phyloP scores from a whole-genome alignment of 176 grass and related monocot genomes.

The Carex parvula region DNA sequence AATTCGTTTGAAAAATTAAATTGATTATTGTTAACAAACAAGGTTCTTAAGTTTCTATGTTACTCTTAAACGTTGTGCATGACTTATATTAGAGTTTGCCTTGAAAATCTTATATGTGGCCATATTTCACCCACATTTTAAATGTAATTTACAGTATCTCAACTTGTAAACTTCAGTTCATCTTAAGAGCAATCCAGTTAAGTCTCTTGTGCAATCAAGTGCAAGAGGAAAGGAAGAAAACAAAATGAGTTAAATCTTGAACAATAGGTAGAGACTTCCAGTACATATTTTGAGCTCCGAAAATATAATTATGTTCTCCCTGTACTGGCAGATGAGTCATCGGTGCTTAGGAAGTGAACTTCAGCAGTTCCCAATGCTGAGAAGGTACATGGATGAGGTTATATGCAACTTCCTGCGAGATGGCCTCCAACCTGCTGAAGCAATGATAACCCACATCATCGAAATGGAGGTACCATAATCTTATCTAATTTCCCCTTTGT shows the following conservation, averaged over 20 bases:
- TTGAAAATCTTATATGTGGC: not conserved
- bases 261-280: not conserved
- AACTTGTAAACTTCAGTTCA: not conserved
- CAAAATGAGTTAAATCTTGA: not conserved
- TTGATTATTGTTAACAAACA: not conserved
- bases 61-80: not conserved
- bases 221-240: not conserved
- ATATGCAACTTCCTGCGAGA: constrained; percentile 82
- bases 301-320: constrained; percentile 17
- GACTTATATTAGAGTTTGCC: not conserved
- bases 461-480: constrained; percentile 78
- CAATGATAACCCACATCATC: constrained; percentile 91
- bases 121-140: not conserved
- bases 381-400: constrained; percentile 94
- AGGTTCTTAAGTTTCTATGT: not conserved
- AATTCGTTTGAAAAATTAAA: not conserved
- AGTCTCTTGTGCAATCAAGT: not conserved
- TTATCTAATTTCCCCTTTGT: not conserved
- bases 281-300: not conserved
- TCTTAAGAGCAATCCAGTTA: not conserved
- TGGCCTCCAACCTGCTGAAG: constrained; percentile 89
- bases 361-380: constrained; percentile 84
- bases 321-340: constrained; percentile 76
- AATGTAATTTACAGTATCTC: not conserved
- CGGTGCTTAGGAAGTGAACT: constrained; percentile 62